These are phyloP conservation scores for Lycium ferocissimum DNA, from an alignment of 257 asterid genomes.

Conservation along the genomic window DNA sequence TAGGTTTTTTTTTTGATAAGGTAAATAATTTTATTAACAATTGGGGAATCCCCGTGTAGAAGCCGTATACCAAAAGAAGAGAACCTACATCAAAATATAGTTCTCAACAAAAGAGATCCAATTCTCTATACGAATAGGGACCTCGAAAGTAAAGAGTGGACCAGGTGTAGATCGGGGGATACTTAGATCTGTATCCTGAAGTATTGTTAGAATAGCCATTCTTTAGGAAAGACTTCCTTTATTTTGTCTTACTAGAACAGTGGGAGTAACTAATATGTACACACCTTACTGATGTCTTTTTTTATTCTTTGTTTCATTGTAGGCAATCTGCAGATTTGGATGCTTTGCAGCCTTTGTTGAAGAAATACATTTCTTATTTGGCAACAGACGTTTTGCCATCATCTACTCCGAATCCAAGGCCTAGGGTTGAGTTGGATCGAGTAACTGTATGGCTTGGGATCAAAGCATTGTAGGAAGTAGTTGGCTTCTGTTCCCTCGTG, in stretches of 20 bases:
- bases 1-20: not conserved
- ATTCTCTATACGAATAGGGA: too few species aligned
- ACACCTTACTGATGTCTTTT: not conserved
- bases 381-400: conserved; percentile 65
- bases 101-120: too few species aligned
- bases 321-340: conserved; percentile 82
- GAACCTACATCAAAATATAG: too few species aligned
- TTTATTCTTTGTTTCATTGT: conserved; percentile 30
- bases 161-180: too few species aligned
- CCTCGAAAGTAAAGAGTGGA: too few species aligned
- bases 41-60: too few species aligned
- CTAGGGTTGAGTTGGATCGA: conserved; percentile 88
- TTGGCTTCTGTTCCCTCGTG: conserved; percentile 46
- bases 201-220: not conserved
- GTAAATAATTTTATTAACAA: too few species aligned
- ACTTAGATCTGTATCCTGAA: not conserved
- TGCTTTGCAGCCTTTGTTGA: conserved; percentile 85
- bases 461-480: conserved; percentile 91
- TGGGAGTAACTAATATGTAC: conserved; percentile 15
- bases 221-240: not conserved
- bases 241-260: not conserved
- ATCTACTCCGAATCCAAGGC: conserved; percentile 62
- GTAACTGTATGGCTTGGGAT: conserved; percentile 97
- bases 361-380: conserved; percentile 75
- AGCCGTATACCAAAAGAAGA: too few species aligned